These are phyloP conservation scores for Oryza glaberrima DNA, from an alignment of 176 grass and related monocot species.

Conservation along the genomic window DNA sequence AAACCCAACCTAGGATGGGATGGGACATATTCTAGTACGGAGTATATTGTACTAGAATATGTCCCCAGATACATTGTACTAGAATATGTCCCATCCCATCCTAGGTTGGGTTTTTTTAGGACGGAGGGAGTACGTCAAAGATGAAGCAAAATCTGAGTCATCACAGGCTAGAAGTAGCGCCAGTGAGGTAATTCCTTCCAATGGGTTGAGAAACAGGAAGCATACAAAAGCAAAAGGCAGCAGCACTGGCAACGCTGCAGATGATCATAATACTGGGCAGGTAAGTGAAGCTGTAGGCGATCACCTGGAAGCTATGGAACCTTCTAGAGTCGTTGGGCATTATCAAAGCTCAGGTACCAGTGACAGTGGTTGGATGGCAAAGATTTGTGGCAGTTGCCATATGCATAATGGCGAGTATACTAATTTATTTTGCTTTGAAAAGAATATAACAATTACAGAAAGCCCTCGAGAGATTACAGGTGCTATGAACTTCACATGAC, in stretches of 20 bases:
- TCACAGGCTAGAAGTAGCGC: slow-evolving; percentile 51
- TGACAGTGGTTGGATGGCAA: slow-evolving; percentile 62
- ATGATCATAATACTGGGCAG: slow-evolving; percentile 22
- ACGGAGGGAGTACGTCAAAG: slow-evolving; percentile 36
- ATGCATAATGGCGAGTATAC: slow-evolving; percentile 63
- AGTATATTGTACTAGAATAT: no score
- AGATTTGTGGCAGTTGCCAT: slow-evolving; percentile 63
- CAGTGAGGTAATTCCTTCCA: slow-evolving; percentile 51
- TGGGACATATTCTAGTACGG: no score
- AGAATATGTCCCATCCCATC: no score
- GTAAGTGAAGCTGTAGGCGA: slow-evolving; percentile 6
- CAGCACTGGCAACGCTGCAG: slow-evolving; percentile 39
- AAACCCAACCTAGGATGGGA: no score
- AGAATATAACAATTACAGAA: no score
- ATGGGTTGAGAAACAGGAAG: slow-evolving; percentile 78
- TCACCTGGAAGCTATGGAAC: slow-evolving; percentile 6
- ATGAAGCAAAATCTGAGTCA: slow-evolving; percentile 53
- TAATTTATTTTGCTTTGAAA: no score
- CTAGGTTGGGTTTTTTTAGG: no score
- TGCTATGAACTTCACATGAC: not conserved
- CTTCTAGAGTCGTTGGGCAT: slow-evolving; percentile 52
- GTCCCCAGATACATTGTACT: no score
- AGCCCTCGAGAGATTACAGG: not conserved
- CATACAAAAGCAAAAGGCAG: slow-evolving; percentile 47
- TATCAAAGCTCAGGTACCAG: slow-evolving; percentile 48